A percentile compares a stretch with the other conserved stretches of the same genome.
Conservation (phyloP, 2,329 filamentous ascomycete genomes). For the Knoxdaviesia capensis region DNA sequence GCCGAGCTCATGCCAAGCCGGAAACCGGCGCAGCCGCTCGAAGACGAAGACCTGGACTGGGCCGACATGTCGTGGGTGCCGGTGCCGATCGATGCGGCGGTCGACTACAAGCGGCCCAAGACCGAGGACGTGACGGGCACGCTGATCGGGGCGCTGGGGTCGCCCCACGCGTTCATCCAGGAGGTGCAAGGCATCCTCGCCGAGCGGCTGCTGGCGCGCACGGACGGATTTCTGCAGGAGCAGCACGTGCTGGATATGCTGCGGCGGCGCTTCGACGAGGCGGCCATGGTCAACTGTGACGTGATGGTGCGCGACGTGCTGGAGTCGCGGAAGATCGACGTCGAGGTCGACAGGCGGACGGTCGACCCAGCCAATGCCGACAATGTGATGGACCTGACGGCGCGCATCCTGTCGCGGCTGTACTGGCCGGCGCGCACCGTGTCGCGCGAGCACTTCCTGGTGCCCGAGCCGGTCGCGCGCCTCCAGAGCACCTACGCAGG, state of each 20-base stretch:
- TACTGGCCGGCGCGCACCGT: constrained; percentile 64
- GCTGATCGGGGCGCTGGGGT: constrained; percentile 70
- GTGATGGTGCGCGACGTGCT: constrained; percentile 92
- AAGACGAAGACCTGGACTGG: constrained; percentile 64
- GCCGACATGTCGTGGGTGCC: constrained; percentile 86
- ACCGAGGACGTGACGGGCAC: constrained; percentile 84
- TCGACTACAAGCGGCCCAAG: constrained; percentile 77
- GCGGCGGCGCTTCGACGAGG: constrained; percentile 74
- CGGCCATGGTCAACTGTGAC: constrained; percentile 75
- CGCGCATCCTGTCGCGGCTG: constrained; percentile 74
- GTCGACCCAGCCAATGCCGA: constrained; percentile 3
- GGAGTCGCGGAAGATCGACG: constrained; percentile 59
- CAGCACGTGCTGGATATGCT: constrained; percentile 68
- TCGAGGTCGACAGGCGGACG: constrained; percentile 2
- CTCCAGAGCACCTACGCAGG: constrained; percentile 52
- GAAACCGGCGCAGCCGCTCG: constrained; percentile 26
- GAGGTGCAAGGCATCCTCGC: constrained; percentile 83
- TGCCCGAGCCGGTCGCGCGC: constrained; percentile 36
- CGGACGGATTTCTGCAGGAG: constrained; percentile 55
- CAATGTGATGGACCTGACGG: constrained; percentile 32
- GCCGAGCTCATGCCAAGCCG: constrained; percentile 42
- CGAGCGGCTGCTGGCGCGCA: constrained; percentile 51
- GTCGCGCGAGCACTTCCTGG: constrained; percentile 44
- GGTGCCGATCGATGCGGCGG: constrained; percentile 79
- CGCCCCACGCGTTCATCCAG: constrained; percentile 80